phyloP scores from a whole-genome alignment of 148 eudicot genomes.

The Chenopodium suecicum region DNA sequence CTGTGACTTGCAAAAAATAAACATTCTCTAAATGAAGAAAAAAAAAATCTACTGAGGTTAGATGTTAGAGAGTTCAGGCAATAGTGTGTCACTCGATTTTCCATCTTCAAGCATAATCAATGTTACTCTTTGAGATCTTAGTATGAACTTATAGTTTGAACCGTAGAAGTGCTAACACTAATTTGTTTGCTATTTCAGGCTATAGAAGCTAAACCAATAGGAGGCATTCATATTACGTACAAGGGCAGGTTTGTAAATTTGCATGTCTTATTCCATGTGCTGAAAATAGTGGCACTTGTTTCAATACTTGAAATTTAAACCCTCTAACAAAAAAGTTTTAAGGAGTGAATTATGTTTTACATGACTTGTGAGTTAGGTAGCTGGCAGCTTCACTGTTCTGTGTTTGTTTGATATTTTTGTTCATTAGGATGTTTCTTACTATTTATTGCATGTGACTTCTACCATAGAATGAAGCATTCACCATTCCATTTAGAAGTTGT shows the following conservation, averaged over 20 bases:
- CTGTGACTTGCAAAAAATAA: no score
- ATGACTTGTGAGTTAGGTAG: neutral
- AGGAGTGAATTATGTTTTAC: neutral
- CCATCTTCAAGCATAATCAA: neutral
- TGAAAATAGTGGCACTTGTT: constrained; percentile 1
- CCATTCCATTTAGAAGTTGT: neutral
- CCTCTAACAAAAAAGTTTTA: neutral
- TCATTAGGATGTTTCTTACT: neutral
- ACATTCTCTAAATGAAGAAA: no score
- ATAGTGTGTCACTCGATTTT: neutral
- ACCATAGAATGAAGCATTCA: neutral
- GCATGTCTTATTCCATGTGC: neutral
- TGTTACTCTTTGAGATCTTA: neutral
- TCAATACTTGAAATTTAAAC: neutral
- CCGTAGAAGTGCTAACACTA: constrained; percentile 22
- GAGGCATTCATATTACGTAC: constrained; percentile 65
- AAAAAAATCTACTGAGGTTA: no score
- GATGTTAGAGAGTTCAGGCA: neutral
- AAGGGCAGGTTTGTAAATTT: constrained; percentile 63
- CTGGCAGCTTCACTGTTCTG: neutral
- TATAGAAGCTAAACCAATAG: constrained; percentile 63
- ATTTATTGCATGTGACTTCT: neutral
- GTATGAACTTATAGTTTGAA: neutral
- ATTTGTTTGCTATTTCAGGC: constrained; percentile 56
- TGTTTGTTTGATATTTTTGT: neutral